Evolutionary conservation across 768 basidiomycete species (phyloP).

Genomic region (Tylopilus intermedius): DNA sequence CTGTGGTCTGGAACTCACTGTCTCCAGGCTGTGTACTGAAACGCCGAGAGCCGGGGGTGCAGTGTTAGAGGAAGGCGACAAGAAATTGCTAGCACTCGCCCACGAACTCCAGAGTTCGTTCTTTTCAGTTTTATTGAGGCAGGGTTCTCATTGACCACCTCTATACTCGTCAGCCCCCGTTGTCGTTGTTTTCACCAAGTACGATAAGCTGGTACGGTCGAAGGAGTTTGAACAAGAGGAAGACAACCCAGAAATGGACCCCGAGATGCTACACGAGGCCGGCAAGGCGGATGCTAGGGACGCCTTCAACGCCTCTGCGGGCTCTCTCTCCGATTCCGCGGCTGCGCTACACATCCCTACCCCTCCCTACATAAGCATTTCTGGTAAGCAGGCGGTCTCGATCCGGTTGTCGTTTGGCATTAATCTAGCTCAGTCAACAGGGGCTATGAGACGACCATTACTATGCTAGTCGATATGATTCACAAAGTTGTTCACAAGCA

Average conservation of each 20-base stretch:
- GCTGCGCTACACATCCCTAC: neutral
- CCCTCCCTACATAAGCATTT: neutral
- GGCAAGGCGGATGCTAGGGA: neutral
- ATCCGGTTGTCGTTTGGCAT: neutral
- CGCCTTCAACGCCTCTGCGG: neutral
- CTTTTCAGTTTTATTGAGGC: neutral
- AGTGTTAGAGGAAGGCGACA: constrained; percentile 8
- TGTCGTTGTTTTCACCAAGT: constrained; percentile 8
- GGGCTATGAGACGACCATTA: neutral
- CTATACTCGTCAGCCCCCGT: neutral
- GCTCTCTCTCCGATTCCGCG: neutral
- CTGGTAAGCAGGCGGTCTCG: neutral
- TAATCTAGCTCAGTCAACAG: neutral
- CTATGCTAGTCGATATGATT: neutral
- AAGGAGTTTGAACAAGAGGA: neutral
- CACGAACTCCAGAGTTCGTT: neutral
- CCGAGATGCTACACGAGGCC: neutral
- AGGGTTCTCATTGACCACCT: no score
- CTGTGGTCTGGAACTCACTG: no score
- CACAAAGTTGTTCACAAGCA: neutral
- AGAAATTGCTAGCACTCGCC: constrained; percentile 1
- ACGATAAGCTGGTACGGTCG: constrained; percentile 1
- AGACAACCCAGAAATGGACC: neutral
- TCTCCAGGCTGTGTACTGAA: constrained; percentile 6
- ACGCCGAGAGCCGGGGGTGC: constrained; percentile 4